A percentile compares a stretch with the other conserved stretches of the same genome.
phyloP scores from a whole-genome alignment of 495 filamentous ascomycete genomes.

The Penicillium crystallinum region DNA sequence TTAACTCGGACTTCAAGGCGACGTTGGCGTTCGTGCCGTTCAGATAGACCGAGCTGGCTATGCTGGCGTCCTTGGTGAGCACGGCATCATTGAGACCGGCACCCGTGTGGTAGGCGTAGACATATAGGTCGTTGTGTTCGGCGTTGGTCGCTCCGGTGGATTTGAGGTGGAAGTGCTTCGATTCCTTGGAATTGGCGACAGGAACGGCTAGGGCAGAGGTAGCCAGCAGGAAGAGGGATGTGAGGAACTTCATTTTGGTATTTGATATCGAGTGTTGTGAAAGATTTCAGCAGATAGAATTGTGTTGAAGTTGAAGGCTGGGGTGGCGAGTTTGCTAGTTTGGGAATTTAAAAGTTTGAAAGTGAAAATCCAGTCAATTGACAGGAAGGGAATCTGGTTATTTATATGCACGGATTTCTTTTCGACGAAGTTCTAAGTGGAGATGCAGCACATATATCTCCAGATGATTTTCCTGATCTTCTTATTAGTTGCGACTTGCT shows the following conservation, averaged over 20 bases:
- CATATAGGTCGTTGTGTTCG: slow-evolving; percentile 39
- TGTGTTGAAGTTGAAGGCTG: neutral
- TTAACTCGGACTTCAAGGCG: slow-evolving; percentile 11
- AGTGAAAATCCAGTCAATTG: neutral
- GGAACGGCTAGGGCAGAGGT: slow-evolving; percentile 23
- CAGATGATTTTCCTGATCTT: too few relatives aligned
- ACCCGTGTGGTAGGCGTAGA: slow-evolving; percentile 46
- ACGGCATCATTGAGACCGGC: slow-evolving; percentile 44
- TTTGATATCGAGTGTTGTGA: neutral
- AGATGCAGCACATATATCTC: slow-evolving; percentile 2
- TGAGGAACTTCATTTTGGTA: slow-evolving; percentile 32
- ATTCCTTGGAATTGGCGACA: slow-evolving; percentile 8
- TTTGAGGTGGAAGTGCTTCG: slow-evolving; percentile 40
- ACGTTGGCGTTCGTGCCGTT: slow-evolving; percentile 32
- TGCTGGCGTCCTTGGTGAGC: slow-evolving; percentile 22
- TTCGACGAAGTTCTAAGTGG: neutral
- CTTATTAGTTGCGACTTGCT: too few relatives aligned
- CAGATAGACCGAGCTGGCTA: slow-evolving; percentile 32
- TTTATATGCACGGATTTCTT: neutral
- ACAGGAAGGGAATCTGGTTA: neutral
- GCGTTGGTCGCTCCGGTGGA: slow-evolving; percentile 28
- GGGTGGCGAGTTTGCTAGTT: neutral
- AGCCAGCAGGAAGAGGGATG: slow-evolving; percentile 25
- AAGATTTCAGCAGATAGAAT: neutral
- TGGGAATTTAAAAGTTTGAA: neutral